These are phyloP conservation scores for Penicillium sp. DNA, from an alignment of 2,329 filamentous ascomycete genomes.

Conservation along the genomic window DNA sequence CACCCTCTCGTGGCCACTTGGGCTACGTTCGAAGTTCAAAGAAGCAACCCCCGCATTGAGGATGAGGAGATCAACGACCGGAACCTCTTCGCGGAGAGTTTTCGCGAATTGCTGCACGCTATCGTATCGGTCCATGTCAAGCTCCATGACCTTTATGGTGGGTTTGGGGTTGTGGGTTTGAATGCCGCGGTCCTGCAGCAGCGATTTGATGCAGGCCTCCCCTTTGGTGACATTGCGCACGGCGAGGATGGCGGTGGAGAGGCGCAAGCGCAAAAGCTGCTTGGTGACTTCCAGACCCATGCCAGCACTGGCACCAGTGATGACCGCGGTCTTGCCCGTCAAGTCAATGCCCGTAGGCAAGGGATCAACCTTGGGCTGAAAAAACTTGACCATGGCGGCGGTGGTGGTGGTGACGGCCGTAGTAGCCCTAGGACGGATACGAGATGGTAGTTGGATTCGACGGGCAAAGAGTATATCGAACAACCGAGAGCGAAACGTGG, in stretches of 20 bases:
- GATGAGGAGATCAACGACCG: constrained; percentile 18
- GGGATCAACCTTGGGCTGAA: neutral
- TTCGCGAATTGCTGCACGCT: constrained; percentile 10
- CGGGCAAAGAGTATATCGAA: no score
- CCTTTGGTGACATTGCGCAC: neutral
- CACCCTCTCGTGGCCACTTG: constrained; percentile 30
- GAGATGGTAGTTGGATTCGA: no score
- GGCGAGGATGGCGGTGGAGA: neutral
- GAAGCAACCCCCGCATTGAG: constrained; percentile 19
- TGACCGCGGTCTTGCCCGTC: neutral
- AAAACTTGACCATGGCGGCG: neutral
- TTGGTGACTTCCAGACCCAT: neutral
- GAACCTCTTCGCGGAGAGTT: constrained; percentile 11
- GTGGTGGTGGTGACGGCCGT: no score
- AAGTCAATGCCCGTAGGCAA: neutral
- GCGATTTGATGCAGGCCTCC: neutral
- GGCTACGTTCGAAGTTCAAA: constrained; percentile 12
- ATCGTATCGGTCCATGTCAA: neutral
- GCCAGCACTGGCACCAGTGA: neutral
- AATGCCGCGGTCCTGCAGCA: neutral
- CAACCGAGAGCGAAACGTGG: no score
- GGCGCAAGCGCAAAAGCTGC: neutral
- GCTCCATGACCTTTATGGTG: neutral
- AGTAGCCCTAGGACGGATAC: no score
- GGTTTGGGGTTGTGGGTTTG: neutral